Percentiles rank a stretch among this genome's conserved stretches.
These are phyloP conservation scores for Hymenoscyphus occultus DNA, from an alignment of 2,329 filamentous ascomycete genomes.

Conservation along the genomic window DNA sequence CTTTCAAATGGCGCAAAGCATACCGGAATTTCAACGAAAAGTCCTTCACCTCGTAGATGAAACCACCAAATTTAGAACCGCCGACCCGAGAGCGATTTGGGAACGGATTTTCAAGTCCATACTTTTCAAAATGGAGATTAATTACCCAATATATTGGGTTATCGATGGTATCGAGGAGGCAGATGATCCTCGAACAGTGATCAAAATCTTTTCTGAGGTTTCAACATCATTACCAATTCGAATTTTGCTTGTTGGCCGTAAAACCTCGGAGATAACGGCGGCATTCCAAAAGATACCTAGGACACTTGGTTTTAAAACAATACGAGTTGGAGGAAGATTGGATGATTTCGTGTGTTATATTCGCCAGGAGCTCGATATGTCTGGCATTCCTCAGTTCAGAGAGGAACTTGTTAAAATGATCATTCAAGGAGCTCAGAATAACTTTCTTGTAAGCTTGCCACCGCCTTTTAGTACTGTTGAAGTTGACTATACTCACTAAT, in stretches of 20 bases:
- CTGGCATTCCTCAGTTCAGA: neutral
- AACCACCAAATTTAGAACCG: slow-evolving; percentile 14
- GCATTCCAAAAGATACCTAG: neutral
- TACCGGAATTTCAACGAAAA: neutral
- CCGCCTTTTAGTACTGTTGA: too few relatives aligned
- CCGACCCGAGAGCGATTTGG: slow-evolving; percentile 19
- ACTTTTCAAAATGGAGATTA: slow-evolving; percentile 18
- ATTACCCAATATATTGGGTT: slow-evolving; percentile 19
- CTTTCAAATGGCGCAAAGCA: slow-evolving; percentile 30
- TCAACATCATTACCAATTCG: neutral
- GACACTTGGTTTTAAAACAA: neutral
- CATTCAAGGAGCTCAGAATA: neutral
- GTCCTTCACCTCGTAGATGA: slow-evolving; percentile 16
- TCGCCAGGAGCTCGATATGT: neutral
- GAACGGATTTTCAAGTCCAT: slow-evolving; percentile 17
- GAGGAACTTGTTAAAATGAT: neutral
- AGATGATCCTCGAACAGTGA: neutral
- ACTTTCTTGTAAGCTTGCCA: neutral
- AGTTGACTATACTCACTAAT: too few relatives aligned
- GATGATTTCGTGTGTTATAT: neutral
- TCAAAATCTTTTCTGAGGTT: neutral
- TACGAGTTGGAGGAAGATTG: neutral
- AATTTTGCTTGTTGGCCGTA: slow-evolving; percentile 2
- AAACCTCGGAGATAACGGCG: neutral
- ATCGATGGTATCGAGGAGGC: slow-evolving; percentile 27